Percentiles rank a stretch among this genome's conserved stretches.
phyloP scores from a whole-genome alignment of 768 basidiomycete genomes.

The Russula emetica region DNA sequence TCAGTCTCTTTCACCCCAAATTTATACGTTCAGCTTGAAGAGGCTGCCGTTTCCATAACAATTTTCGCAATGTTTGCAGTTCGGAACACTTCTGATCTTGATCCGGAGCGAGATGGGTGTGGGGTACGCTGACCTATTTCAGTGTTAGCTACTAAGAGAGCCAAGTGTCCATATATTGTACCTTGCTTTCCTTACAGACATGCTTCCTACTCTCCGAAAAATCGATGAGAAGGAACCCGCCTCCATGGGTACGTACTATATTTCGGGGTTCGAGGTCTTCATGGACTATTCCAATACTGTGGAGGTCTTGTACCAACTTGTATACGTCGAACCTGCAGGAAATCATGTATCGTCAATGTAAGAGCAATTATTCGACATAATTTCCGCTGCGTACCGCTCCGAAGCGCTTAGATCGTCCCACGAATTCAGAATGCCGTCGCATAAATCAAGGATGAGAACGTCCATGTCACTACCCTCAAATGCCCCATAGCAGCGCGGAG shows the following conservation, averaged over 20 bases:
- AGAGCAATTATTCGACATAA: neutral
- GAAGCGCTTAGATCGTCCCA: neutral
- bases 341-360: neutral
- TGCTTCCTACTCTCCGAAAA: neutral
- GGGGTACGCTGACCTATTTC: too few relatives aligned
- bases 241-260: neutral
- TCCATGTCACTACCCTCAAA: neutral
- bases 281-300: neutral
- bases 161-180: neutral
- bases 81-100: too few relatives aligned
- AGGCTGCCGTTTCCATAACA: too few relatives aligned
- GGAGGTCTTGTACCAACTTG: neutral
- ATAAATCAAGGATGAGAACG: neutral
- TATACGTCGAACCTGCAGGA: neutral
- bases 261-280: neutral
- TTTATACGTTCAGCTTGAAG: too few relatives aligned
- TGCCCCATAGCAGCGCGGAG: neutral
- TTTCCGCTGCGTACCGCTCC: neutral
- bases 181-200: neutral
- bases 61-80: too few relatives aligned
- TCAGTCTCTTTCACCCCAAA: too few relatives aligned
- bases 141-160: neutral
- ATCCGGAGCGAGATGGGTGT: too few relatives aligned
- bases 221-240: neutral
- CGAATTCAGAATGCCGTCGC: neutral